phyloP scores from a whole-genome alignment of 2,329 filamentous ascomycete species.

The Cladorrhinum sp. region DNA sequence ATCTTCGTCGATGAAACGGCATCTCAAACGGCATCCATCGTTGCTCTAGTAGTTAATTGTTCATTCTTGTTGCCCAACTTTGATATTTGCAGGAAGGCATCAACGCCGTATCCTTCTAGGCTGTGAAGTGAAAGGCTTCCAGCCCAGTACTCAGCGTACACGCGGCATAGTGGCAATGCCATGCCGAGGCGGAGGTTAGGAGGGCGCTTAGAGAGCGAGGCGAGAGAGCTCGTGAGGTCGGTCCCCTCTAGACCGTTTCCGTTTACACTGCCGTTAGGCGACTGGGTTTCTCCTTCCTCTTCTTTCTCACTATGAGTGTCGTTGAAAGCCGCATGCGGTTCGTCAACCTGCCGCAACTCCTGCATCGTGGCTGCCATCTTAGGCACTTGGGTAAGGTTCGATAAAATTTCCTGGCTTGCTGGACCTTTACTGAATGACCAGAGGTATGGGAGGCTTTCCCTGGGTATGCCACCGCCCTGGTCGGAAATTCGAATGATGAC shows the following conservation, averaged over 20 bases:
- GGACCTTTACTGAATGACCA: slow-evolving; percentile 98
- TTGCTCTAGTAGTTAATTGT: slow-evolving; percentile 74
- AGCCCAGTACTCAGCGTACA: slow-evolving; percentile 98
- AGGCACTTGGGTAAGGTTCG: slow-evolving; percentile 83
- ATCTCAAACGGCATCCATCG: slow-evolving; percentile 74
- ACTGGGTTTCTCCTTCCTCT: slow-evolving; percentile 11
- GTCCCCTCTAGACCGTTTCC: neutral
- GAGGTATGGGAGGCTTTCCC: slow-evolving; percentile 79
- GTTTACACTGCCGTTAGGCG: neutral
- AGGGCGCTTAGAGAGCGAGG: slow-evolving; percentile 75
- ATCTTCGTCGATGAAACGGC: neutral
- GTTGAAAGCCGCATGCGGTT: slow-evolving; percentile 1
- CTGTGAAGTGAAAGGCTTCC: slow-evolving; percentile 88
- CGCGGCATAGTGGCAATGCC: slow-evolving; percentile 86
- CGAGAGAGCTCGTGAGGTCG: slow-evolving; percentile 60
- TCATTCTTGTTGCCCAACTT: slow-evolving; percentile 98
- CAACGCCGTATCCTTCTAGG: slow-evolving; percentile 91
- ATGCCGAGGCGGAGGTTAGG: slow-evolving; percentile 88
- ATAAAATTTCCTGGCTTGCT: slow-evolving; percentile 69
- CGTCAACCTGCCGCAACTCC: slow-evolving; percentile 62
- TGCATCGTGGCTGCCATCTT: slow-evolving; percentile 92
- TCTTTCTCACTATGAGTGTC: neutral
- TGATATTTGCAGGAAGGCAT: slow-evolving; percentile 93
- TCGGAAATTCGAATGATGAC: slow-evolving; percentile 96
- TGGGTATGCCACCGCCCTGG: slow-evolving; percentile 86